Base-by-base conservation (phyloP, 1,139 yeast species). In the Taphrina communis region DNA sequence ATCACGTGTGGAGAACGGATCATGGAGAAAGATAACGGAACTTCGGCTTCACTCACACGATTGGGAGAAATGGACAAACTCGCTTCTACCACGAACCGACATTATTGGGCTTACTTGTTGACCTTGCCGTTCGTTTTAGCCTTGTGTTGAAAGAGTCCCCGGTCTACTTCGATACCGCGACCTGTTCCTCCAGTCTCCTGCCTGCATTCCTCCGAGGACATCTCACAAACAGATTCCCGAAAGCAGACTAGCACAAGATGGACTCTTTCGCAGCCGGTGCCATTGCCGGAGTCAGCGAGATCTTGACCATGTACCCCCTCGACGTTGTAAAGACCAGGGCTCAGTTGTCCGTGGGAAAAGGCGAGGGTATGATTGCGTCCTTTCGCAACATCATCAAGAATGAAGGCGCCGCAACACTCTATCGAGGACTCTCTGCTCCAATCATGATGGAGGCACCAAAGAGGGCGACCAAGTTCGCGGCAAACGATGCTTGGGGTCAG, bases 371-470 rank as follows among this genome's bases (percentile, higher is more conserved):
- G 67, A 76, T 92, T 72, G 94, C 90, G 76, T 90, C 97, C 77
- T 79, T 95, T 74, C 81, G 84, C 74, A 91, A 92, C 80, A 94
- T 94, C 74, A 84, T 94, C 74, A 85, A 84, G 75, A 88, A 86
- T 73, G 99, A 95, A 80, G 99, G 99, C 62, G 74, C 66, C 21
- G 71, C 61, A 17, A 25, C 39, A 6, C 57, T 56, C 14, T 58
- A 65, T 46, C 63, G 63, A 21, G 68, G 63, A n/a, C 58, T 65
- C 21, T 48, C 35, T 99, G 73, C 99, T 19, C 99, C 99, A 59
- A 90, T 94, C 75, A 83, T 94, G 76, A 94, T 94, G 99, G 99
- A 94, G 79, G 99, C 99, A n/a, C 99, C 99, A 72, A 94, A 94
- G 84, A 77, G 96, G 82, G 99, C 99, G 58, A 93, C 97, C 73